Conservation (phyloP, 164 flowering plant genomes). For the Tinospora cordifolia region DNA sequence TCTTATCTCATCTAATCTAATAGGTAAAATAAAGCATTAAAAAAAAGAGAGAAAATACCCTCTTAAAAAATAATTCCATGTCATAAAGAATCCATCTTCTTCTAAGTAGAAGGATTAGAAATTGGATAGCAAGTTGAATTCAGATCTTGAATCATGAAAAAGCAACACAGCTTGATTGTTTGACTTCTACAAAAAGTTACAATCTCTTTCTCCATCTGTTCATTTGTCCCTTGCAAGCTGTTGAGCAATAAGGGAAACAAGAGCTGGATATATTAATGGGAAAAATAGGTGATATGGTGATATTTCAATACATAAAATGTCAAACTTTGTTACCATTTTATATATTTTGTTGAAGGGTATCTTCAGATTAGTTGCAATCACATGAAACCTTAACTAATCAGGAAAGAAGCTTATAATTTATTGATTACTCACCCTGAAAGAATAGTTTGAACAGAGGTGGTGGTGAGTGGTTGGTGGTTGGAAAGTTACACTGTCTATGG, state of each 20-base stretch:
- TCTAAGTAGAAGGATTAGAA: neutral
- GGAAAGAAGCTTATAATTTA: neutral
- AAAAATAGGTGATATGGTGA: too few species aligned
- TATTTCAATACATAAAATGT: too few species aligned
- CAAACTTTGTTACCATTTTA: neutral
- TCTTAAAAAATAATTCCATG: too few species aligned
- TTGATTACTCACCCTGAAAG: neutral
- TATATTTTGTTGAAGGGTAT: neutral
- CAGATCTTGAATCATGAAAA: too few species aligned
- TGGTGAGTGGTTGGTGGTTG: too few species aligned
- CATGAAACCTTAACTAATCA: neutral
- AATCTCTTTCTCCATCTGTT: neutral
- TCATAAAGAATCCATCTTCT: neutral
- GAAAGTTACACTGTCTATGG: neutral
- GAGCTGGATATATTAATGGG: neutral
- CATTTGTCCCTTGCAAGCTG: neutral
- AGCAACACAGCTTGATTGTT: neutral
- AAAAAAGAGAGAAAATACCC: too few species aligned
- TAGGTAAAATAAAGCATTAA: too few species aligned
- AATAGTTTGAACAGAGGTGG: neutral
- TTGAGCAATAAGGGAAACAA: neutral
- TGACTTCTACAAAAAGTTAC: conserved; percentile 1
- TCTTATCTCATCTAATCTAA: too few species aligned
- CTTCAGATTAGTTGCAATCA: neutral
- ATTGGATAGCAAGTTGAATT: neutral